Evolutionary conservation across 345 rosid species (phyloP), one percentile per base, ranked within the genome.

Genomic region (Diplotaxis tenuifolia): DNA sequence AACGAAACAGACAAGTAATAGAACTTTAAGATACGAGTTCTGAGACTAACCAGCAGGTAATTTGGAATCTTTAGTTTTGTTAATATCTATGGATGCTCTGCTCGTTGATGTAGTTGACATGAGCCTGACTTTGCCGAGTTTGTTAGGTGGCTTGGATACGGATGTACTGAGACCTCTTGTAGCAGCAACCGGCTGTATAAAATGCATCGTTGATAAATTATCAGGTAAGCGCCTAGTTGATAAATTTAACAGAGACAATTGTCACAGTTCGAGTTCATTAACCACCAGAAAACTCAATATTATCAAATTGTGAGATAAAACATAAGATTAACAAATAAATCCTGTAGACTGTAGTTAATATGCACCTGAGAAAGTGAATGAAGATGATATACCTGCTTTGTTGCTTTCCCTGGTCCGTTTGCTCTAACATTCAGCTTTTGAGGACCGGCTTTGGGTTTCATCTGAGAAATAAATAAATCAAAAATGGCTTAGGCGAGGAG

Each of bases 81-180:
- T 86, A 75, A 79, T 74, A 77, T 86, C 81, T 38, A 88, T 54
- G 7, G 96, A 84, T 29, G 78, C 82, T 82, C 87, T 82, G 78
- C 82, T 88, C 15, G 80, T 62, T 67, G 83, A 78, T 75, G 87
- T 38, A 52, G 86, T 68, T 56, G 86, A 62, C 52, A 76, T 36
- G 42, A 82, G 69, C 71, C 64, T 75, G 62, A 25, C 74, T 62
- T 73, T 83, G 60, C 80, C 80, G 27, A 42, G 58, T 80, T 66
- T 82, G 71, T 82, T 85, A 15, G 91, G 87, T 29, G 88, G 91
- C 83, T 83, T 90, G 50, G 76, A 64, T 67, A 78, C 70, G 70
- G 90, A 72, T 54, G 85, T 63, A 79, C 68, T 80, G 59, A 85
- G 69, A 47, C 79, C 58, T 66, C 72, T 65, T 59, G 68, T 40